Conservation (phyloP, 805 yeast species). For the Candida ovalis region DNA sequence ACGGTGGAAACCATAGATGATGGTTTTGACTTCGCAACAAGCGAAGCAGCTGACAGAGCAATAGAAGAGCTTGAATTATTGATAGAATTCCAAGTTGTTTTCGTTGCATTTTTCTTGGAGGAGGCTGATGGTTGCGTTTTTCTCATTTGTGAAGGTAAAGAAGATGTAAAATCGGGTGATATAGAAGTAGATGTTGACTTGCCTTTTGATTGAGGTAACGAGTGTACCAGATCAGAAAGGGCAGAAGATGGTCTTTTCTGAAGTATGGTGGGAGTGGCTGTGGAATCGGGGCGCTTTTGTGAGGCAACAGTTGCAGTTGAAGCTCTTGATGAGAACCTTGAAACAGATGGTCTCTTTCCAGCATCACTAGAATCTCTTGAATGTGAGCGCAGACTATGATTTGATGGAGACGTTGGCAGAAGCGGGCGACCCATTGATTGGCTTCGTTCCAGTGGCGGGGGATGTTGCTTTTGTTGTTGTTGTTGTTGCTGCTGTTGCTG, state of each 20-base stretch:
- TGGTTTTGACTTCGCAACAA: constrained; percentile 32
- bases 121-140: not conserved
- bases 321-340: not conserved
- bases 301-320: not conserved
- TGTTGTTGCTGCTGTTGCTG: constrained; percentile 2
- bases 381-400: not conserved
- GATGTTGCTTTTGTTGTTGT: not conserved
- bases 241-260: not conserved
- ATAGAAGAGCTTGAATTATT: constrained; percentile 28
- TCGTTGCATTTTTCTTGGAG: constrained; percentile 1
- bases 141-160: not conserved
- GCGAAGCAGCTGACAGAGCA: constrained; percentile 34
- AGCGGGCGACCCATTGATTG: not conserved
- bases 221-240: not conserved
- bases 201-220: not conserved
- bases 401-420: not conserved
- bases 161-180: constrained; percentile 1
- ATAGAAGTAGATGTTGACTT: not conserved
- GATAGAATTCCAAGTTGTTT: constrained; percentile 27
- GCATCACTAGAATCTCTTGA: not conserved
- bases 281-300: constrained; percentile 2
- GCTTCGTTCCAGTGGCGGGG: not conserved
- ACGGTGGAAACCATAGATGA: constrained; percentile 16
- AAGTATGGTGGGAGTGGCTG: constrained; percentile 1
- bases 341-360: not conserved